A percentile compares a stretch with the other conserved stretches of the same genome.
These are phyloP conservation scores for Fusarium floridanum DNA, from an alignment of 2,329 filamentous ascomycete species.

Conservation along the genomic window DNA sequence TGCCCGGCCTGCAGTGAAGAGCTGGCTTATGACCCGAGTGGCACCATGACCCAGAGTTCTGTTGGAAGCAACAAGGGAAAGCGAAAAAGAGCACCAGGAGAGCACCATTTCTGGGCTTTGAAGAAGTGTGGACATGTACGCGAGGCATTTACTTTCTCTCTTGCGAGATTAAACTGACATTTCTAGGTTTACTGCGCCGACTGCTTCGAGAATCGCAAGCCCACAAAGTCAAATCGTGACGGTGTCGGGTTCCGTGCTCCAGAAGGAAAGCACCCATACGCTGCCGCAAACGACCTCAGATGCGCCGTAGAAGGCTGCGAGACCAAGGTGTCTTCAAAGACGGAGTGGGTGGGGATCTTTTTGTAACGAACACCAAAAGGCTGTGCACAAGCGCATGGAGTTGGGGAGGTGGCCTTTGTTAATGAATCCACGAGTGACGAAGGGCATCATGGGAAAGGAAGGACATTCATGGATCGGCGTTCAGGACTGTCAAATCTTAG, in stretches of 20 bases:
- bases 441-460: conserved; percentile 7
- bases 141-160: conserved; percentile 14
- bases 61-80: conserved; percentile 48
- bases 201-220: conserved; percentile 70
- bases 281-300: conserved; percentile 52
- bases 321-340: conserved; percentile 65
- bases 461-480: conserved; percentile 34
- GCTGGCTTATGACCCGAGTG: conserved; percentile 77
- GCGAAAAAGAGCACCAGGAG: conserved; percentile 65
- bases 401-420: neutral
- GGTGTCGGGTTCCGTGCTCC: conserved; percentile 57
- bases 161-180: conserved; percentile 10
- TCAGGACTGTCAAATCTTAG: conserved; percentile 20
- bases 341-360: conserved; percentile 73
- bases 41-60: conserved; percentile 42
- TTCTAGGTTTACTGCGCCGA: conserved; percentile 71
- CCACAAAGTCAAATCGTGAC: conserved; percentile 50
- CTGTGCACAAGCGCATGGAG: neutral
- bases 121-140: conserved; percentile 92
- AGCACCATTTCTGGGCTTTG: conserved; percentile 92
- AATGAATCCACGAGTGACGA: conserved; percentile 38
- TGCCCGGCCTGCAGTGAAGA: conserved; percentile 92
- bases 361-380: conserved; percentile 52
- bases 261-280: conserved; percentile 45
- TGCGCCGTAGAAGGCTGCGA: conserved; percentile 71